Percentiles rank a stretch among this genome's conserved stretches.
Conservation (phyloP, 2,329 filamentous ascomycete species). For the Ophiostoma populinum region DNA sequence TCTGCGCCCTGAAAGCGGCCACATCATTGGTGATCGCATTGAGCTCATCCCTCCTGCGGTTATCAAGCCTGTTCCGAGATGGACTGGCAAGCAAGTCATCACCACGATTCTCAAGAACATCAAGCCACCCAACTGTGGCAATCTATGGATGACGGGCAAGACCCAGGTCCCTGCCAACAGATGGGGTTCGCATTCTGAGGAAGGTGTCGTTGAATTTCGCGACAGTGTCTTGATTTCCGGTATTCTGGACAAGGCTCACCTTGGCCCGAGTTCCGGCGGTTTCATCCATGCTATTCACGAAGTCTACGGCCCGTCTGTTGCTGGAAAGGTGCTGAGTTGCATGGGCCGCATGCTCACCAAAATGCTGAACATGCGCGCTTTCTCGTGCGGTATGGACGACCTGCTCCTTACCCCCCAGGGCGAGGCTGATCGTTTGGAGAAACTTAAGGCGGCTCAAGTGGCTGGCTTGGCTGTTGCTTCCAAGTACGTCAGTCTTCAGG, state of each 20-base stretch:
- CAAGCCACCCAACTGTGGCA: constrained; percentile 55
- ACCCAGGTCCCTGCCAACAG: constrained; percentile 61
- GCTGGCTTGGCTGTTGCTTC: constrained; percentile 68
- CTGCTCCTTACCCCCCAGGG: constrained; percentile 68
- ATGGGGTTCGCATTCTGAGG: constrained; percentile 65
- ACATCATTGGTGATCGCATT: constrained; percentile 69
- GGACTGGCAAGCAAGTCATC: constrained; percentile 95
- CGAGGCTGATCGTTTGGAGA: constrained; percentile 51
- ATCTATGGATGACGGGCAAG: constrained; percentile 63
- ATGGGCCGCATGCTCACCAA: constrained; percentile 79
- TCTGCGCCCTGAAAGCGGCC: constrained; percentile 74
- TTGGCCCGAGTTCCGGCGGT: constrained; percentile 73
- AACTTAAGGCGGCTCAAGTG: constrained; percentile 46
- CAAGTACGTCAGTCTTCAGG: constrained; percentile 71
- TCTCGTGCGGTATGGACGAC: constrained; percentile 96
- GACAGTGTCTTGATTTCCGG: constrained; percentile 78
- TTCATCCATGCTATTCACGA: constrained; percentile 88
- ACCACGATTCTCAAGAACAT: constrained; percentile 90
- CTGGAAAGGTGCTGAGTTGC: constrained; percentile 76
- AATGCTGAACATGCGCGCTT: constrained; percentile 81
- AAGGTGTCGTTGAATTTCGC: constrained; percentile 65
- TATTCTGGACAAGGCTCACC: constrained; percentile 89
- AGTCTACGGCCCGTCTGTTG: constrained; percentile 72
- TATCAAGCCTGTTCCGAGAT: constrained; percentile 61
- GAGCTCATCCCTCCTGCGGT: constrained; percentile 67